These are phyloP conservation scores for Terfezia claveryi DNA, from an alignment of 495 filamentous ascomycete genomes.

Conservation along the genomic window DNA sequence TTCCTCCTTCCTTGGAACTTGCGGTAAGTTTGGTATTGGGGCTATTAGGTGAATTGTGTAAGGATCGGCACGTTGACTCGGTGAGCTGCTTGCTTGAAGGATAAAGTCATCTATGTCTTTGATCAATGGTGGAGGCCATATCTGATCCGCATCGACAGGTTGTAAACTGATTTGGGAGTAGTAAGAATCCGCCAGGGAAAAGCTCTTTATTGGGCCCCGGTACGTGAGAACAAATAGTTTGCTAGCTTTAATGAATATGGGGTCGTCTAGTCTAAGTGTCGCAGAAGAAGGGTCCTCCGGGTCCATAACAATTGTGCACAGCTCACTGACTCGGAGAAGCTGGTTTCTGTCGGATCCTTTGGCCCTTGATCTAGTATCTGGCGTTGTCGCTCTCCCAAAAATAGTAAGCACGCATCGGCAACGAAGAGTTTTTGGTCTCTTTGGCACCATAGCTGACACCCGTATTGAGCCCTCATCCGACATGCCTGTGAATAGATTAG, in stretches of 20 bases:
- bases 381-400: conserved; percentile 3
- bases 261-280: conserved; percentile 14
- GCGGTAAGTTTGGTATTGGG: background rate
- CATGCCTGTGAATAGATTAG: background rate
- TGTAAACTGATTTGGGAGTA: conserved; percentile 6
- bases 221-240: conserved; percentile 15
- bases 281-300: conserved; percentile 10
- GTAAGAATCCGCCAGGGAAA: conserved; percentile 12
- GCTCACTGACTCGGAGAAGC: conserved; percentile 11
- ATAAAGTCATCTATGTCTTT: background rate
- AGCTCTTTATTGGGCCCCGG: conserved; percentile 10
- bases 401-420: conserved; percentile 15
- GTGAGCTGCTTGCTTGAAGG: background rate
- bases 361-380: background rate
- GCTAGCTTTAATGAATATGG: conserved; percentile 14
- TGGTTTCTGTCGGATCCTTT: conserved; percentile 1
- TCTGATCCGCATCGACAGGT: conserved; percentile 5
- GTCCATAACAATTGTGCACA: conserved; percentile 13
- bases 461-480: background rate
- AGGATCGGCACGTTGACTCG: conserved; percentile 1
- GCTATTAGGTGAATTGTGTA: background rate
- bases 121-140: conserved; percentile 8
- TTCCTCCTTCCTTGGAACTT: background rate
- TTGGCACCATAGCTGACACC: background rate
- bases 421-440: conserved; percentile 2